Evolutionary conservation across 345 rosid genomes (phyloP).

Genomic region (Arabidopsis arenosa): DNA sequence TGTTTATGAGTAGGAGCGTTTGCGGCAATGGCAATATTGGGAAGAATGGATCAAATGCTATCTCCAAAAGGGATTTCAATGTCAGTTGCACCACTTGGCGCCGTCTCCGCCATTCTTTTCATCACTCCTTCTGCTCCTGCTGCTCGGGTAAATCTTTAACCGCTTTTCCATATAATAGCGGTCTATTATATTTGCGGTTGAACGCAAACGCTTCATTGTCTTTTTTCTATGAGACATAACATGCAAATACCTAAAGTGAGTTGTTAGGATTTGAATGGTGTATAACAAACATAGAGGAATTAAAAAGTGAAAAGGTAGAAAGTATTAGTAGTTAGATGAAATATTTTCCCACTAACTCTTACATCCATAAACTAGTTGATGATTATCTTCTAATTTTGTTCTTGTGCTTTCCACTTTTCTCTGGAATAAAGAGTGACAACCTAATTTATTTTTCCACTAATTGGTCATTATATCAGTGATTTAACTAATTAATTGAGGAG

Average conservation of each 20-base stretch:
- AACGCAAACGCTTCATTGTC: not conserved
- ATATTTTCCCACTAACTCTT: not conserved
- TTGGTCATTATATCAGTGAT: not conserved
- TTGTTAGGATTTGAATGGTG: slow-evolving; percentile 27
- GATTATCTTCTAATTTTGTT: not conserved
- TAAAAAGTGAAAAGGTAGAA: not conserved
- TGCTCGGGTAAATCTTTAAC: slow-evolving; percentile 52
- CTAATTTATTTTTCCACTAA: too few species aligned
- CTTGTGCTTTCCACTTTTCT: slow-evolving; percentile 19
- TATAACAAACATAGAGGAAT: slow-evolving; percentile 2
- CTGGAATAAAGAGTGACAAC: slow-evolving; percentile 28
- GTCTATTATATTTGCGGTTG: not conserved
- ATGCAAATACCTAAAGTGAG: not conserved
- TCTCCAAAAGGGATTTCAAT: slow-evolving; percentile 75
- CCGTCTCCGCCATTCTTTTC: slow-evolving; percentile 87
- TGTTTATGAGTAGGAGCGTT: slow-evolving; percentile 72
- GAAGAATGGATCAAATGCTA: slow-evolving; percentile 80
- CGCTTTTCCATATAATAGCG: not conserved
- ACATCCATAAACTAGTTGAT: not conserved
- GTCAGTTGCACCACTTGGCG: slow-evolving; percentile 90
- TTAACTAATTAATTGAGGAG: not conserved
- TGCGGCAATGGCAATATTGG: slow-evolving; percentile 90
- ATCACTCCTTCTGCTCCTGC: slow-evolving; percentile 82
- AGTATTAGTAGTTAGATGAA: not conserved
- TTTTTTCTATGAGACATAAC: not conserved